phyloP scores from a whole-genome alignment of 352 stramenopile genomes.

The Globisporangium spiculum region DNA sequence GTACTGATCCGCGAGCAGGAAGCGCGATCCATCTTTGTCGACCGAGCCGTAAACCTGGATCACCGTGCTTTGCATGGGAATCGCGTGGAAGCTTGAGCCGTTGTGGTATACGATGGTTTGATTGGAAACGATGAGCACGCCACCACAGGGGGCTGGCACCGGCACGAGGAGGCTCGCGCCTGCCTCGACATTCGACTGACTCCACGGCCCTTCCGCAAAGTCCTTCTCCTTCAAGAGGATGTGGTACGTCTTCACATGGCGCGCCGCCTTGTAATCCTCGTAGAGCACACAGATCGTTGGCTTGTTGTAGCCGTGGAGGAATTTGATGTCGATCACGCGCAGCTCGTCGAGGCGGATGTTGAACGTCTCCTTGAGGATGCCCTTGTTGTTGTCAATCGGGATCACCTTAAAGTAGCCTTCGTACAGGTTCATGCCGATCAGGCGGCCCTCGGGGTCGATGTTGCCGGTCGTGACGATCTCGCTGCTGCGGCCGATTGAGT shows the following conservation, averaged over 20 bases:
- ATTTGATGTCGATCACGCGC: constrained; percentile 93
- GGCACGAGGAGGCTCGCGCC: constrained; percentile 88
- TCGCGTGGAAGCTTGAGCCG: constrained; percentile 84
- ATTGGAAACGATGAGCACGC: constrained; percentile 90
- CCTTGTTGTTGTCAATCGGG: constrained; percentile 79
- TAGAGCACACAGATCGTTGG: constrained; percentile 91
- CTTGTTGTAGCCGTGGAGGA: constrained; percentile 86
- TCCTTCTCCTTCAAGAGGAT: constrained; percentile 90
- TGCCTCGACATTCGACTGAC: constrained; percentile 86
- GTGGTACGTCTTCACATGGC: constrained; percentile 91
- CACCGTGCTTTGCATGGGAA: constrained; percentile 89
- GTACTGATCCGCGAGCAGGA: constrained; percentile 89
- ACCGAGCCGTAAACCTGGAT: constrained; percentile 89
- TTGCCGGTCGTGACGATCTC: constrained; percentile 88
- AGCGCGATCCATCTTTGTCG: constrained; percentile 86
- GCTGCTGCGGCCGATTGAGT: constrained; percentile 84
- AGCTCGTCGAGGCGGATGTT: constrained; percentile 93
- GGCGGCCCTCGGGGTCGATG: constrained; percentile 78
- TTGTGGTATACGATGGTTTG: constrained; percentile 92
- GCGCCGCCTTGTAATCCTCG: constrained; percentile 86
- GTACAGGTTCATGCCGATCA: constrained; percentile 92
- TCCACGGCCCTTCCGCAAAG: constrained; percentile 87
- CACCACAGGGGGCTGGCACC: constrained; percentile 75
- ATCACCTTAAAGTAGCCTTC: constrained; percentile 91
- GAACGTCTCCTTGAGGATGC: constrained; percentile 83